A percentile compares a stretch with the other conserved stretches of the same genome.
Conservation (phyloP, 2,329 filamentous ascomycete genomes). For the Venturiaceae sp. region DNA sequence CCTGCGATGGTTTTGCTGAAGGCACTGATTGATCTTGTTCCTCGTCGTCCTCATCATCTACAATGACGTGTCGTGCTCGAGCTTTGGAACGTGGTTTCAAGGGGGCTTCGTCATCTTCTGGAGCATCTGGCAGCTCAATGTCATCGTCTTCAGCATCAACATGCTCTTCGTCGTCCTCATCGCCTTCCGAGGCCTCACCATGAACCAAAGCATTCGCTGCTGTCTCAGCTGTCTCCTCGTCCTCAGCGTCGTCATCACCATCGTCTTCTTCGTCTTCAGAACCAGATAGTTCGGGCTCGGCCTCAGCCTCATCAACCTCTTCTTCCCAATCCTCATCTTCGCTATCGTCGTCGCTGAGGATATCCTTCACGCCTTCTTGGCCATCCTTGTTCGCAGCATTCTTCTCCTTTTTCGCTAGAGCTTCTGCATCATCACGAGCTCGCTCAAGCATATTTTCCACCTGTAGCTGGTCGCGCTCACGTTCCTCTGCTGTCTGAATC, state of each 20-base stretch:
- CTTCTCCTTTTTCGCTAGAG: slow-evolving; percentile 69
- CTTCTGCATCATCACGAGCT: slow-evolving; percentile 69
- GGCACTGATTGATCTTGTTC: slow-evolving; percentile 15
- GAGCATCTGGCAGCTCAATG: not conserved
- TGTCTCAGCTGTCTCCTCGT: slow-evolving; percentile 14
- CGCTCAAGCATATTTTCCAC: slow-evolving; percentile 84
- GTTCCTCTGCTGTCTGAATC: slow-evolving; percentile 78
- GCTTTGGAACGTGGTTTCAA: slow-evolving; percentile 38
- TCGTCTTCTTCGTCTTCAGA: slow-evolving; percentile 28
- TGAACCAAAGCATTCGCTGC: not conserved
- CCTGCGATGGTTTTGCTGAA: slow-evolving; percentile 7
- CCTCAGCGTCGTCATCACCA: slow-evolving; percentile 32
- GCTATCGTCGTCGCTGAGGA: slow-evolving; percentile 46
- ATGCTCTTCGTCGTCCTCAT: slow-evolving; percentile 21
- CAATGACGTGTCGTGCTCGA: slow-evolving; percentile 43
- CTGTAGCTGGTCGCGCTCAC: slow-evolving; percentile 69
- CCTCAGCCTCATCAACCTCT: slow-evolving; percentile 32
- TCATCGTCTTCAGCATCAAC: slow-evolving; percentile 27
- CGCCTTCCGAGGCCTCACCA: slow-evolving; percentile 24
- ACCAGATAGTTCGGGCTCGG: slow-evolving; percentile 33
- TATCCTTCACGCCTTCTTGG: slow-evolving; percentile 30
- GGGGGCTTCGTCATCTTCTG: slow-evolving; percentile 33
- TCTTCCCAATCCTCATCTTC: slow-evolving; percentile 40
- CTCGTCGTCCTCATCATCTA: slow-evolving; percentile 53
- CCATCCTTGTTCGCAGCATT: slow-evolving; percentile 58